Evolutionary conservation across 345 rosid genomes (phyloP), one percentile per base, ranked within the genome.

Genomic region (Aurinia saxatilis): DNA sequence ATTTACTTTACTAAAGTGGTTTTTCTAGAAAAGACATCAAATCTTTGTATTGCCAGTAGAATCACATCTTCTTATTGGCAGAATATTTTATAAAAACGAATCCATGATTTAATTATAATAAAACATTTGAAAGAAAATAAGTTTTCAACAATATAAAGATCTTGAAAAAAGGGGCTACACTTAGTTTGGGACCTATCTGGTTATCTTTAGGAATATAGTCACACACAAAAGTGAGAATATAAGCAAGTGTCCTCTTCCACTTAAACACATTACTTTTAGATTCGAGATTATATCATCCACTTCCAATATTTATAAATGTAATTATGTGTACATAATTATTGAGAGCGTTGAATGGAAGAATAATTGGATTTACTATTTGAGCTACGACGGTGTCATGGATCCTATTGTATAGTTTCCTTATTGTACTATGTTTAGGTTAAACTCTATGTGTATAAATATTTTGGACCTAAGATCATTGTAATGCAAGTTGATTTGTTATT

Each of bases 31-130:
- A 47, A 62, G 56, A 70, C 46, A 70, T 70, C 37, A 70, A 56
- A 63, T 70, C 30, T 55, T 55, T 54, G 64, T 63, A 48, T 70
- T 70, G 58, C 69, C 17, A n/a, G 5, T 63, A 56, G 64, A 70
- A 70, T 70, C 69, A 56, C 53, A 63, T 70, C 63, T 70, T 70
- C 45, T 39, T 56, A 55, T 63, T 70, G 65, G 65, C 25, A 40
- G 74, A 55, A 47, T 62, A 70, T 62, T 70, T 46, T 47, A 4
- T 29, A 8, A 8, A 37, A 45, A 16, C 45, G 30, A 36, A 45
- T 68, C 12, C 30, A 40, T 34, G 47, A 47, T 27, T 27, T 2
- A 36, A 7, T 30, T 14, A 45, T 30, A 8, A 11, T 31, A 14
- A 17, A 27, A n/a, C n/a, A n/a, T n/a, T n/a, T n/a, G n/a, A 51